Conservation (phyloP, 495 filamentous ascomycete species). For the Clohesyomyces aquaticus region DNA sequence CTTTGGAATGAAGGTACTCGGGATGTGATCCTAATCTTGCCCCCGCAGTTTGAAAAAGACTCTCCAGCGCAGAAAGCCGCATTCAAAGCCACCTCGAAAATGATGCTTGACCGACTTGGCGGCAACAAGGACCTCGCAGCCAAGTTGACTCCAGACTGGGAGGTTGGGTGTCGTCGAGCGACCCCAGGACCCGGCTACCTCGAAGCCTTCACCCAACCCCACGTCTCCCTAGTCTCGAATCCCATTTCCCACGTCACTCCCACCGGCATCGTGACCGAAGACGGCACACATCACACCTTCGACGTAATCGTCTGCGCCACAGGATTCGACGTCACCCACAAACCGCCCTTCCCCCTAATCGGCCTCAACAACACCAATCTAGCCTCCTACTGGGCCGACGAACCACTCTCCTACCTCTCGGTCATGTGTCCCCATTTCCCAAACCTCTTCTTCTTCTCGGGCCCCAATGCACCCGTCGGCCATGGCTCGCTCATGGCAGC, state of each 20-base stretch:
- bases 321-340: slow-evolving; percentile 24
- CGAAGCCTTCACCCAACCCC: slow-evolving; percentile 17
- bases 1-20: no score
- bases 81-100: slow-evolving; percentile 5
- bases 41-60: slow-evolving; percentile 8
- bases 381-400: slow-evolving; percentile 4
- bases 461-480: slow-evolving; percentile 18
- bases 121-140: slow-evolving; percentile 9
- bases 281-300: slow-evolving; percentile 19
- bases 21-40: no score
- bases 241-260: slow-evolving; percentile 11
- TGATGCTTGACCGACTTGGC: slow-evolving; percentile 12
- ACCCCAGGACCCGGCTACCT: slow-evolving; percentile 28
- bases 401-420: slow-evolving; percentile 13
- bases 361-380: slow-evolving; percentile 23
- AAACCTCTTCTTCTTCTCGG: slow-evolving; percentile 22
- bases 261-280: slow-evolving; percentile 17
- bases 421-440: slow-evolving; percentile 19
- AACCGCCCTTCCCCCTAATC: slow-evolving; percentile 19
- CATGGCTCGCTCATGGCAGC: slow-evolving; percentile 14
- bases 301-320: slow-evolving; percentile 37
- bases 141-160: slow-evolving; percentile 12
- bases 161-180: slow-evolving; percentile 24
- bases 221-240: slow-evolving; percentile 14
- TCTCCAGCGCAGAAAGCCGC: slow-evolving; percentile 9